Percentiles rank a stretch among this genome's conserved stretches.
Conservation (phyloP, 2,329 filamentous ascomycete species). For the Cordyceps fumosorosea region DNA sequence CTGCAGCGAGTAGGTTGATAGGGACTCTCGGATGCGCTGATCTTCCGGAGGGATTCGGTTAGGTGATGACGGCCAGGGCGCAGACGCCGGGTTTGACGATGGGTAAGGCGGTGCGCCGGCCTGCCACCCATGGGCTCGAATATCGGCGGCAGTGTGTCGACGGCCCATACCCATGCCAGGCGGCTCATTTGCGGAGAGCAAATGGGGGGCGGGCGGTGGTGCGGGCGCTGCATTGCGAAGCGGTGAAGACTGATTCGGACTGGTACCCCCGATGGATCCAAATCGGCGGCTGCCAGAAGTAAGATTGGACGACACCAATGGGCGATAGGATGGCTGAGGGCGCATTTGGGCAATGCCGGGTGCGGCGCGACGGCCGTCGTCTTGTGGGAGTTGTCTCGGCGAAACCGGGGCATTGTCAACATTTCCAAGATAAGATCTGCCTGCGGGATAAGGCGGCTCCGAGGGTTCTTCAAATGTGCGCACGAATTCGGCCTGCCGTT, state of each 20-base stretch:
- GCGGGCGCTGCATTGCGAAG: slow-evolving; percentile 60
- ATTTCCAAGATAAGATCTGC: slow-evolving; percentile 58
- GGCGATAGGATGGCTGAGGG: slow-evolving; percentile 61
- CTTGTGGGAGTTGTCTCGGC: slow-evolving; percentile 77
- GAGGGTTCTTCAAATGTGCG: slow-evolving; percentile 56
- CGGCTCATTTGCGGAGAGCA: slow-evolving; percentile 54
- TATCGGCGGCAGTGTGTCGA: slow-evolving; percentile 92
- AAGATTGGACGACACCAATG: slow-evolving; percentile 75
- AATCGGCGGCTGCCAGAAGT: slow-evolving; percentile 71
- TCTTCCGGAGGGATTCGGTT: slow-evolving; percentile 44
- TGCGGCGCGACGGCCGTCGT: slow-evolving; percentile 70
- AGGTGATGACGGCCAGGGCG: slow-evolving; percentile 50
- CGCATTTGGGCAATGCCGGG: slow-evolving; percentile 58
- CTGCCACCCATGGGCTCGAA: slow-evolving; percentile 79
- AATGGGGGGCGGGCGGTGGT: slow-evolving; percentile 59
- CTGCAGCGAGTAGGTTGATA: slow-evolving; percentile 49
- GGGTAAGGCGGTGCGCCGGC: slow-evolving; percentile 54
- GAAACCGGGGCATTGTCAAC: slow-evolving; percentile 76
- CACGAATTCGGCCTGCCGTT: slow-evolving; percentile 53
- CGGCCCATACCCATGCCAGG: slow-evolving; percentile 66
- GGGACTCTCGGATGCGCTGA: slow-evolving; percentile 49
- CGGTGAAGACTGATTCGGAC: slow-evolving; percentile 65
- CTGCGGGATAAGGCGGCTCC: slow-evolving; percentile 61
- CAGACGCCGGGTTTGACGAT: slow-evolving; percentile 49
- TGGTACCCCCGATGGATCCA: slow-evolving; percentile 75